A percentile compares a stretch with the other conserved stretches of the same genome.
phyloP scores from a whole-genome alignment of 441 rosid species.

The Lepidium campestre region DNA sequence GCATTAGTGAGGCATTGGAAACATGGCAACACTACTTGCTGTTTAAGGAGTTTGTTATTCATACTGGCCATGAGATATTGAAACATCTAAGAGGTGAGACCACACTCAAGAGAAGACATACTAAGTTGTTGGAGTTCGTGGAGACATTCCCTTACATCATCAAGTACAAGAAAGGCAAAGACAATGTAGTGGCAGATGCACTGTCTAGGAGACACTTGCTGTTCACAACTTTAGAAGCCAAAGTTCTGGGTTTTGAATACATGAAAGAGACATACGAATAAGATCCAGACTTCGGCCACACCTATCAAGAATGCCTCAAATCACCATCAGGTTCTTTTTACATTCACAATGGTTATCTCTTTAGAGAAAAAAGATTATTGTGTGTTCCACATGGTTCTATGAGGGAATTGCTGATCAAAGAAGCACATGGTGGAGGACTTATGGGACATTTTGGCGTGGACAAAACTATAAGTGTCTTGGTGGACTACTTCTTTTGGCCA shows the following conservation, averaged over 20 bases:
- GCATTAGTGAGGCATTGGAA: too few species aligned
- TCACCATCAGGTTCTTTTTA: too few species aligned
- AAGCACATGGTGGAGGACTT: background rate
- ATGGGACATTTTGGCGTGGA: background rate
- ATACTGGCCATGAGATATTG: background rate
- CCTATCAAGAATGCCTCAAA: too few species aligned
- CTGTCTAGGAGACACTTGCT: background rate
- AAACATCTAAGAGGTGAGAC: background rate
- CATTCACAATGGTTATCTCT: too few species aligned
- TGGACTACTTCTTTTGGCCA: background rate
- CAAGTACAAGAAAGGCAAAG: background rate
- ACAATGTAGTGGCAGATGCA: background rate
- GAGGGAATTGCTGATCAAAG: too few species aligned
- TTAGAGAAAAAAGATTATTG: too few species aligned
- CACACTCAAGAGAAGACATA: background rate
- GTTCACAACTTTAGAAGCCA: background rate
- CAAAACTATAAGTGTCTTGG: fast-evolving
- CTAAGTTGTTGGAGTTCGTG: background rate
- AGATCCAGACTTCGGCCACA: background rate
- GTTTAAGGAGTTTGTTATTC: background rate
- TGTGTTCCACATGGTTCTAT: too few species aligned
- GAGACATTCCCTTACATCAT: background rate
- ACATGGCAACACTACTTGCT: too few species aligned
- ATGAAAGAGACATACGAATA: too few species aligned
- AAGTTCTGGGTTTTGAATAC: background rate